A percentile compares a stretch with the other conserved stretches of the same genome.
Conservation (phyloP, 1,284 basidiomycete species). For the Cutaneotrichosporon sp. region DNA sequence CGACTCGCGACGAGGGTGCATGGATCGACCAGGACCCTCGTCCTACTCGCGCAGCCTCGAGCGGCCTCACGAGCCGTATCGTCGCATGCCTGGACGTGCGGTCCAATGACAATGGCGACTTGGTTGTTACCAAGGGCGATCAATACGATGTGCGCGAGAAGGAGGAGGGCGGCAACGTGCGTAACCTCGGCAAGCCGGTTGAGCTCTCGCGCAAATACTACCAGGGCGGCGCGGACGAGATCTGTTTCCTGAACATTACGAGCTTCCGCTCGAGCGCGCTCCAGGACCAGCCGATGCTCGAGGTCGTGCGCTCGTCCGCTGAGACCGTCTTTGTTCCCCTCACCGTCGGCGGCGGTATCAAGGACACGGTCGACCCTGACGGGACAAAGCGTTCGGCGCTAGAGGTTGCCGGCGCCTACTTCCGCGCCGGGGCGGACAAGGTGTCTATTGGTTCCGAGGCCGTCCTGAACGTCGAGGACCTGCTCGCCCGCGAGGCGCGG, state of each 20-base stretch:
- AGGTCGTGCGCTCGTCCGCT: conserved; percentile 86
- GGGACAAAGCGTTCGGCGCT: conserved; percentile 81
- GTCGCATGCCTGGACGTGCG: conserved; percentile 98
- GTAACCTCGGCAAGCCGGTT: conserved; percentile 97
- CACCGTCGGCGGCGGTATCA: conserved; percentile 98
- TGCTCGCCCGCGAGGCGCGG: conserved; percentile 60
- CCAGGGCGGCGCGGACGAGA: conserved; percentile 86
- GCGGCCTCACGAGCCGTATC: conserved; percentile 86
- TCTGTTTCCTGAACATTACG: conserved; percentile 98
- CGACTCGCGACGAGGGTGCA: not conserved
- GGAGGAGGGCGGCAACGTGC: conserved; percentile 66
- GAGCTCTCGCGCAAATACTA: conserved; percentile 87
- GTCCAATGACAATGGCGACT: conserved; percentile 91
- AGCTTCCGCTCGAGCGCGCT: conserved; percentile 96
- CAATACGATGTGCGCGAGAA: conserved; percentile 98
- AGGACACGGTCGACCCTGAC: conserved; percentile 92
- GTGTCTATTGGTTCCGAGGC: conserved; percentile 90
- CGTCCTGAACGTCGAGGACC: conserved; percentile 85
- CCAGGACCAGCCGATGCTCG: conserved; percentile 96
- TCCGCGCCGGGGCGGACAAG: conserved; percentile 97
- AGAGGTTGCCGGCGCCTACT: conserved; percentile 94
- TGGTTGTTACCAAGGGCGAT: conserved; percentile 99
- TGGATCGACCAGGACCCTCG: conserved; percentile 21
- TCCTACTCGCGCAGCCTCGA: conserved; percentile 47
- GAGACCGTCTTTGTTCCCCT: conserved; percentile 94